A percentile compares a stretch with the other conserved stretches of the same genome.
phyloP scores from a whole-genome alignment of 352 stramenopile species.

The Globisporangium radiosum region DNA sequence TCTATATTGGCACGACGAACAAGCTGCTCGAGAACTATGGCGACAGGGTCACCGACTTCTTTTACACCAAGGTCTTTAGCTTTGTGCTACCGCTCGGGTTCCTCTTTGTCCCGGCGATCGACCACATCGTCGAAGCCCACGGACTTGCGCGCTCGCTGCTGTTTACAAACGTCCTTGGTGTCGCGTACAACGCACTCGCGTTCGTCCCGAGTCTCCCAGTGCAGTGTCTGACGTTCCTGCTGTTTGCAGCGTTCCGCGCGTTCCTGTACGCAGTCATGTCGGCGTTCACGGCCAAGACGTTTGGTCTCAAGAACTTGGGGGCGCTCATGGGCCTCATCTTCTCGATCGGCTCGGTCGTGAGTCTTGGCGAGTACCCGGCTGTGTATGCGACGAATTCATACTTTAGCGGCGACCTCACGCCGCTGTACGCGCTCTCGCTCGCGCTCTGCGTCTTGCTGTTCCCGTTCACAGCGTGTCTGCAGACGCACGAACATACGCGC shows the following conservation, averaged over 20 bases:
- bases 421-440: constrained; percentile 45
- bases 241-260: constrained; percentile 80
- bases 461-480: constrained; percentile 50
- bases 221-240: constrained; percentile 66
- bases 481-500: constrained; percentile 39
- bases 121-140: constrained; percentile 71
- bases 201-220: constrained; percentile 58
- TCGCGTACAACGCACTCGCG: constrained; percentile 67
- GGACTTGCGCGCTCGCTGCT: constrained; percentile 61
- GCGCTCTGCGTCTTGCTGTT: constrained; percentile 47
- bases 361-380: constrained; percentile 71
- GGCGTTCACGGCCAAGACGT: constrained; percentile 82
- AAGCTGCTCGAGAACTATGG: constrained; percentile 82
- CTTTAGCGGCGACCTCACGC: constrained; percentile 49
- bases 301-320: constrained; percentile 80
- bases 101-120: constrained; percentile 79
- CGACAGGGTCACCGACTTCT: constrained; percentile 43
- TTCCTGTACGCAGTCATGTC: constrained; percentile 87
- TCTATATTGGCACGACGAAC: constrained; percentile 86
- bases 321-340: constrained; percentile 83
- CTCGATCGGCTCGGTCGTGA: constrained; percentile 64
- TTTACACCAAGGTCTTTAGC: constrained; percentile 86
- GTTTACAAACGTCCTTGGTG: constrained; percentile 65
- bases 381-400: constrained; percentile 64
- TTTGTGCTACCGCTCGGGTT: constrained; percentile 80